These are phyloP conservation scores for Diaporthe australafricana DNA, from an alignment of 2,329 filamentous ascomycete species.

Conservation along the genomic window DNA sequence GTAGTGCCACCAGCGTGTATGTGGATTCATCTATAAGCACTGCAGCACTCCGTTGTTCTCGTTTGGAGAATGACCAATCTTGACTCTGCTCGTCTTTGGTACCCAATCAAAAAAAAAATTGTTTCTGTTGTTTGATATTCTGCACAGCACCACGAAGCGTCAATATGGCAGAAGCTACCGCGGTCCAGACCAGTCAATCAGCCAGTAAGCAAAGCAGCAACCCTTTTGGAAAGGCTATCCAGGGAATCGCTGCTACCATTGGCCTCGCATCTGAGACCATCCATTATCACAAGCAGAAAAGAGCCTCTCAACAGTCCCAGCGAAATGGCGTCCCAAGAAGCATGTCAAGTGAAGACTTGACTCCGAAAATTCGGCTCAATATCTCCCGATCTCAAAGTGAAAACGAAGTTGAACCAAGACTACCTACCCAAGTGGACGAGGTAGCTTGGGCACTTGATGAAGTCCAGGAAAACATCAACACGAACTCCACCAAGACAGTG, in stretches of 20 bases:
- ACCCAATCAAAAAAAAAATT: too few species aligned
- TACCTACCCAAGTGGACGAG: conserved; percentile 18
- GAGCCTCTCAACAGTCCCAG: conserved; percentile 1
- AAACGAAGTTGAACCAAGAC: background rate
- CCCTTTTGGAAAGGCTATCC: conserved; percentile 35
- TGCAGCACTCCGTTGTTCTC: too few species aligned
- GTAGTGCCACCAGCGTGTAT: too few species aligned
- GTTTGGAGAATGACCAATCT: too few species aligned
- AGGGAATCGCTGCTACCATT: conserved; percentile 37
- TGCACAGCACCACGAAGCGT: accelerated
- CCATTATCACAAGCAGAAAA: conserved; percentile 39
- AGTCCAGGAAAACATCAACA: conserved; percentile 17
- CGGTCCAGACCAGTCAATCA: background rate
- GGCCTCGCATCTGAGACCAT: conserved; percentile 39
- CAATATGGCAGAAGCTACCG: background rate
- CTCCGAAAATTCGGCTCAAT: too few species aligned
- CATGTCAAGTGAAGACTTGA: background rate
- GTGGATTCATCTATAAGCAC: too few species aligned
- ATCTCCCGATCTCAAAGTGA: background rate
- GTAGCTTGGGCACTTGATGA: conserved; percentile 35
- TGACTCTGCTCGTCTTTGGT: too few species aligned
- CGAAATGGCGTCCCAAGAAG: background rate
- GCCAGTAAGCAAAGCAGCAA: background rate
- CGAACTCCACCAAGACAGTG: background rate
- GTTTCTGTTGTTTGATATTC: background rate